Base-by-base conservation (phyloP, 2,329 filamentous ascomycete genomes). In the Mycosphaerella sp. region DNA sequence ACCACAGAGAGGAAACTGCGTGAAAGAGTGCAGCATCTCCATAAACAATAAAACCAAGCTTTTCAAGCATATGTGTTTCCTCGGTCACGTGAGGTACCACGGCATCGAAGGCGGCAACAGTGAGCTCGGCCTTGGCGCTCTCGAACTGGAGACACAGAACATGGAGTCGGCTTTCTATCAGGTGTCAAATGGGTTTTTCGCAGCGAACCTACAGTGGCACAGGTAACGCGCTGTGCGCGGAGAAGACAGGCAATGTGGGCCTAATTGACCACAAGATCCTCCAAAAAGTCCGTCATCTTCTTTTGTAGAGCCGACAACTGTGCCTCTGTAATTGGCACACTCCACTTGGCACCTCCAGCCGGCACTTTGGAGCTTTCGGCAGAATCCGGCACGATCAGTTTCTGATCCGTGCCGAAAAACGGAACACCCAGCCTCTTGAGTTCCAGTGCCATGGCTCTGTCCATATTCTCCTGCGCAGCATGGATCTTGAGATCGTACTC, bases 401-500 rank as follows among this genome's bases (percentile, higher is more conserved):
- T 68, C 36, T 67, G 59, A 49, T 70, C 71, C 25, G 78, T 75
- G 5, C 75, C 76, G 60, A 82, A 84, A 62, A 84, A 84, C 0
- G 81, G 81, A 32, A 84, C 75, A 7, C 77, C 79, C 28, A 85
- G 64, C 6, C 66, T 70, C 50, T 78, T 78, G 41, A 86, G 65
- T 56, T 80, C 79, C 1, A 67, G 65, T 6, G 71, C 73, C 66
- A 84, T 79, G 12, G 76, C 75, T n/a, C 73, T 71, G 0, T 77
- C 73, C 82, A 86, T 84, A 9, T 78, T 71, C 36, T 68, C 68
- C 44, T 78, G 76, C 2, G 81, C 81, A 49, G 71, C 74, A 59
- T 84, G 79, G 13, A 86, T 79, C 62, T 86, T 86, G 46, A 69
- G 67, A 57, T 85, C 81, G 62, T 81, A 85, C 16, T 71, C 71